Conservation (phyloP, 2,329 filamentous ascomycete species). For the Thelonectria rubi region DNA sequence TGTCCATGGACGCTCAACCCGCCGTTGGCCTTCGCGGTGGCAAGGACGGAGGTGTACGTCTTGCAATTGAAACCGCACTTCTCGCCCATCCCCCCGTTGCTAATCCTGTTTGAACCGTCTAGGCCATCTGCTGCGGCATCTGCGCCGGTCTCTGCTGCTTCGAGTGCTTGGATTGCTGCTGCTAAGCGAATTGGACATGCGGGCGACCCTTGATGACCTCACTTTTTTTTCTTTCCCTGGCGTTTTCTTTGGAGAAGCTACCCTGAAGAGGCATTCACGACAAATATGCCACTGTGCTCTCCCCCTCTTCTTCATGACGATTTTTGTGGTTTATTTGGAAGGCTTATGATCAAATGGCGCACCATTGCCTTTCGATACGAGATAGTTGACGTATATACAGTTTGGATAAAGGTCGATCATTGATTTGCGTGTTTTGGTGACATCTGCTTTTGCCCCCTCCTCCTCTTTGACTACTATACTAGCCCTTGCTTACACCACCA, state of each 20-base stretch:
- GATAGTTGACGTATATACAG: background rate
- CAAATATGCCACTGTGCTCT: background rate
- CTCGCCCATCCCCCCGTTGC: background rate
- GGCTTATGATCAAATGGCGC: constrained; percentile 23
- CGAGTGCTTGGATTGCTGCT: constrained; percentile 48
- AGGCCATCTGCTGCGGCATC: constrained; percentile 53
- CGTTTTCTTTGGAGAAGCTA: constrained; percentile 37
- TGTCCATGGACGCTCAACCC: constrained; percentile 43
- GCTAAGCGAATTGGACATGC: constrained; percentile 27
- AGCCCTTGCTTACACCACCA: constrained; percentile 44
- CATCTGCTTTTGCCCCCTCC: background rate
- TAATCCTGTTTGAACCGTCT: background rate
- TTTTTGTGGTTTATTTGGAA: background rate
- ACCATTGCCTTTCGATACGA: background rate
- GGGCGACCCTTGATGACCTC: background rate
- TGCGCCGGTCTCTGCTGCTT: constrained; percentile 53
- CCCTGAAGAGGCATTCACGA: constrained; percentile 3
- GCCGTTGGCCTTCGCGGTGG: constrained; percentile 47
- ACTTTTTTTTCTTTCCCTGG: constrained; percentile 14
- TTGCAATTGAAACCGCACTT: background rate
- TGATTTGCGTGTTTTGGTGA: background rate
- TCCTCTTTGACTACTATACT: background rate
- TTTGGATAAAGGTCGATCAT: background rate
- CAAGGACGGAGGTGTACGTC: constrained; percentile 48
- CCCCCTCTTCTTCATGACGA: background rate